Conservation (phyloP, 148 eudicot genomes). For the Vaccinium vitisidaea region DNA sequence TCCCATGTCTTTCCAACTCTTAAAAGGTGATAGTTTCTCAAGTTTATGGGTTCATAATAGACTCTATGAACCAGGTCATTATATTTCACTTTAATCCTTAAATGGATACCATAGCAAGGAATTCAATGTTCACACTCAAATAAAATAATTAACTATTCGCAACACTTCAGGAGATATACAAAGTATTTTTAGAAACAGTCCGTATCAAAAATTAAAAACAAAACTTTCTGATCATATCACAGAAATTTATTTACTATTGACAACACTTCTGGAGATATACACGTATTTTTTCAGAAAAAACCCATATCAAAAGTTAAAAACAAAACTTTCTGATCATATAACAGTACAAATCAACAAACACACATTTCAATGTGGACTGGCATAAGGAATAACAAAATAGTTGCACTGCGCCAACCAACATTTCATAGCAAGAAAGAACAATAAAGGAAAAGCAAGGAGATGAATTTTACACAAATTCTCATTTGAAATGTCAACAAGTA, state of each 20-base stretch:
- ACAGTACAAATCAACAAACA: not conserved
- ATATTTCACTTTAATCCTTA: not conserved
- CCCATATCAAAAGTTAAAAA: not conserved
- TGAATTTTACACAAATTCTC: not conserved
- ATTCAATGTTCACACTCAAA: not conserved
- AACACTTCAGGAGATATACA: not conserved
- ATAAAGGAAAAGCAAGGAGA: not conserved
- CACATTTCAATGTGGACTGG: not conserved
- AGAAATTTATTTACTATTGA: not conserved
- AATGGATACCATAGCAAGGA: not conserved
- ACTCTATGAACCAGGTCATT: not conserved
- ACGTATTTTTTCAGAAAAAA: not conserved
- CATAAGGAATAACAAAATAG: not conserved
- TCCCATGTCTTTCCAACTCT: conserved; percentile 11
- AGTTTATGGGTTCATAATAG: not conserved
- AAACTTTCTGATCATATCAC: not conserved
- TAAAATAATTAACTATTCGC: not conserved
- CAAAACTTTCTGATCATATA: not conserved
- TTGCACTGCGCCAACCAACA: not conserved
- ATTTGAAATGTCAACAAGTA: not conserved
- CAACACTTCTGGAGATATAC: not conserved
- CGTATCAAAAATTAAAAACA: not conserved
- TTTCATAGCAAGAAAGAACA: not conserved
- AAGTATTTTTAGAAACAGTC: not conserved
- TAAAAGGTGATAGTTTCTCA: not conserved